Evolutionary conservation across 345 rosid species (phyloP).

Genomic region (Acer saccharum): DNA sequence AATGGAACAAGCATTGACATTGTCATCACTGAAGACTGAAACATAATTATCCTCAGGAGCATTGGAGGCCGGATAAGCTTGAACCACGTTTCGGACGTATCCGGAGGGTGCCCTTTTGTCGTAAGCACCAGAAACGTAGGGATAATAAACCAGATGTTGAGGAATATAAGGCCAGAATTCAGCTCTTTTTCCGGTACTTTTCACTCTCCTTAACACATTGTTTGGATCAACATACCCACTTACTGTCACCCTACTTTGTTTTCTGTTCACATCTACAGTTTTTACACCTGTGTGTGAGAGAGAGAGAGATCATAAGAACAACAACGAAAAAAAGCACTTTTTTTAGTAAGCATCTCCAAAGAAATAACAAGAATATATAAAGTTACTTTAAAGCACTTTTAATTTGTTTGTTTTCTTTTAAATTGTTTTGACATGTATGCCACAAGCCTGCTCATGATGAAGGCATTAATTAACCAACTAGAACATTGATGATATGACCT

Average conservation of each 20-base stretch:
- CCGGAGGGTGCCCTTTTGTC: slow-evolving; percentile 72
- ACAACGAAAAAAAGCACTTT: not conserved
- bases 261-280: slow-evolving; percentile 61
- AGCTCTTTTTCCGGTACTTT: slow-evolving; percentile 66
- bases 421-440: not conserved
- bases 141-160: slow-evolving; percentile 60
- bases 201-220: slow-evolving; percentile 67
- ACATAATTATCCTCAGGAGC: slow-evolving; percentile 51
- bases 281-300: slow-evolving; percentile 42
- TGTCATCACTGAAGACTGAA: slow-evolving; percentile 71
- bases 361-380: not conserved
- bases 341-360: not conserved
- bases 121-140: slow-evolving; percentile 54
- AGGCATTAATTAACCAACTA: too few species aligned
- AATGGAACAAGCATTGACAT: slow-evolving; percentile 73
- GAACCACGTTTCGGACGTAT: slow-evolving; percentile 54
- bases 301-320: not conserved
- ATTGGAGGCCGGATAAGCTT: slow-evolving; percentile 51
- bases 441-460: not conserved
- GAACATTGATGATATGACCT: too few species aligned
- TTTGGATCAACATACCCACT: slow-evolving; percentile 62
- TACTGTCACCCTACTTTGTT: slow-evolving; percentile 56
- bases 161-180: slow-evolving; percentile 83
- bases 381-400: not conserved
- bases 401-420: too few species aligned